Percentiles rank a stretch among this genome's conserved stretches.
phyloP scores from a whole-genome alignment of 208 protist genomes.

The Leishmania lainsoni region DNA sequence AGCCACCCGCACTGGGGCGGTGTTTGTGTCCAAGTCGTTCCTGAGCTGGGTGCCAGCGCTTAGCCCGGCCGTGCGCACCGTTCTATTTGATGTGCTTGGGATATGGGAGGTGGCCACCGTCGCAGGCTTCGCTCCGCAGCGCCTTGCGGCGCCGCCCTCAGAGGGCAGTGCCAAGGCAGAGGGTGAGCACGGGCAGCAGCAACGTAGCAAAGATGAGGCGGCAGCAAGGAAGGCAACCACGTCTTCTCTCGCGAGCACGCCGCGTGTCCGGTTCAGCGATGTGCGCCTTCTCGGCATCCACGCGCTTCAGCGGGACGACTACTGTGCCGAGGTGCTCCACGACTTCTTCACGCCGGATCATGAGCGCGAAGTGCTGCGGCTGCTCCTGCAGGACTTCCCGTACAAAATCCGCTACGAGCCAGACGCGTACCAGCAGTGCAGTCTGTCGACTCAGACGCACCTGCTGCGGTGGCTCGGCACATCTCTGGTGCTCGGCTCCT shows the following conservation, averaged over 20 bases:
- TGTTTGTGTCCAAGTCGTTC: slow-evolving; percentile 44
- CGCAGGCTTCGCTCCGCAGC: slow-evolving; percentile 42
- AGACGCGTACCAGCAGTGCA: slow-evolving; percentile 42
- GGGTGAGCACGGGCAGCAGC: not conserved
- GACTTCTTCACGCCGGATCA: slow-evolving; percentile 63
- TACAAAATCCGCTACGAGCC: slow-evolving; percentile 67
- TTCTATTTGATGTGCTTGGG: slow-evolving; percentile 78
- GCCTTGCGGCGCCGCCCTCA: not conserved
- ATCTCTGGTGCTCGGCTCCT: slow-evolving; percentile 64
- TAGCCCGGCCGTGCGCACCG: slow-evolving; percentile 64
- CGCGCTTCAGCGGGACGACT: slow-evolving; percentile 42
- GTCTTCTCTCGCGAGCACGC: slow-evolving; percentile 1
- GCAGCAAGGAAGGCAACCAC: not conserved
- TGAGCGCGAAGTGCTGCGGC: slow-evolving; percentile 59
- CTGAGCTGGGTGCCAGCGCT: slow-evolving; percentile 56
- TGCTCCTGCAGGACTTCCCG: slow-evolving; percentile 54
- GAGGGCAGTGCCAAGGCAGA: not conserved
- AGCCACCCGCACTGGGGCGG: not conserved
- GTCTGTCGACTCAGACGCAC: slow-evolving; percentile 48
- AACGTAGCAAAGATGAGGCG: not conserved
- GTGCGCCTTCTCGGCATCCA: slow-evolving; percentile 74
- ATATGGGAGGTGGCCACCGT: slow-evolving; percentile 49
- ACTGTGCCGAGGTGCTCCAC: slow-evolving; percentile 41
- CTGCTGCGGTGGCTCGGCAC: slow-evolving; percentile 78
- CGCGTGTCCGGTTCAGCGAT: slow-evolving; percentile 71